Evolutionary conservation across 768 basidiomycete species (phyloP), one percentile per base, ranked within the genome.

Genomic region (Kwoniella heveanensis): DNA sequence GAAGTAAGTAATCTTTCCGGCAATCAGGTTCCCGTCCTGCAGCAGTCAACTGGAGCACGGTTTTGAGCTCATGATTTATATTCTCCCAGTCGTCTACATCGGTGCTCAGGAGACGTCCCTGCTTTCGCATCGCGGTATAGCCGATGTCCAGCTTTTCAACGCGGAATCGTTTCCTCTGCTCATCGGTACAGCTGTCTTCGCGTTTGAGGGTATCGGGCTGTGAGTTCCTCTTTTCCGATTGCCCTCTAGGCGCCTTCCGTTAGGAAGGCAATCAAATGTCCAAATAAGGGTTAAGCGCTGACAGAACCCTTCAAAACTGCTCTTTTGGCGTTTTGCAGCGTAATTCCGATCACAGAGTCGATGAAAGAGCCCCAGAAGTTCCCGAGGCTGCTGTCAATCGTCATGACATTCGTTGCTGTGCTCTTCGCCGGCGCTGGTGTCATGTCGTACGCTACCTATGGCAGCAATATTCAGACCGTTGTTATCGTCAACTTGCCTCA

Each of bases 151-250:
- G 72, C 68, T 92, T 79, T 98, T 98, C 83, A 99, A 99, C 80
- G 78, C 87, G 2, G 88, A 86, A 74, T 89, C 91, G 68, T 99
- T 92, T 82, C 88, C 95, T 0, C 82, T 98, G 21, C 86, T 99
- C 64, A 90, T 99, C 61, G 96, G 93, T 8, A 97, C 96, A 24
- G 95, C 96, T 2, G 95, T 97, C 29, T 98, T 98, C 80, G 92
- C 96, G 0, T 99, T 98, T 71, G 95, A 99, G 80, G 95, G 95
- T 9, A 92, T 99, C 69, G 96, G 95, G 52, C 82, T 98, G 88
- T 90, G 69, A 69, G 86, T 68, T 36, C 32, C 13, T 36, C 29
- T 26, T 54, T n/a, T n/a, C n/a, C n/a, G n/a, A n/a, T n/a, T n/a
- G n/a, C n/a, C n/a, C n/a, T n/a, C n/a, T n/a, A n/a, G n/a, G n/a